phyloP scores from a whole-genome alignment of 106 monocot species.

The Acanthochlamys bracteata region DNA sequence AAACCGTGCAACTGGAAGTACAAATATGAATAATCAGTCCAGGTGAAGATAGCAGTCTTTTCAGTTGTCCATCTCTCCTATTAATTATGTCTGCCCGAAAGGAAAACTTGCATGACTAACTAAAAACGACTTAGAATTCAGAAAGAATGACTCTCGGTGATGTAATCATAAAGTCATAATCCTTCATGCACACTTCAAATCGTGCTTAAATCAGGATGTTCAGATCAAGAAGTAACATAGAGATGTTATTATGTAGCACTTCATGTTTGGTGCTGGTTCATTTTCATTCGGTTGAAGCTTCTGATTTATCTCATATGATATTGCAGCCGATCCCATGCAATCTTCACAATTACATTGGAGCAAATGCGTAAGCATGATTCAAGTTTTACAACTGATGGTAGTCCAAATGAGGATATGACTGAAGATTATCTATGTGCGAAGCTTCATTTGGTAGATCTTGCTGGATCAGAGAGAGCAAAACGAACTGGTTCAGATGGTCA shows the following conservation, averaged over 20 bases:
- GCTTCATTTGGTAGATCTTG: constrained; percentile 97
- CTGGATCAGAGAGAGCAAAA: constrained; percentile 97
- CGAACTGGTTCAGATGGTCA: constrained; percentile 94
- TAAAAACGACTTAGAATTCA: no score
- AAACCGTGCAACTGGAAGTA: constrained; percentile 95
- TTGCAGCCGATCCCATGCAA: constrained; percentile 96
- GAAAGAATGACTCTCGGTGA: no score
- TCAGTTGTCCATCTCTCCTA: no score
- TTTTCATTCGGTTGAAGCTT: no score
- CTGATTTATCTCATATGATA: neutral
- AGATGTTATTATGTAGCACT: no score
- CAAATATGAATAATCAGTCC: constrained; percentile 99
- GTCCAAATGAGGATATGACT: constrained; percentile 51
- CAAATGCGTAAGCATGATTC: constrained; percentile 82
- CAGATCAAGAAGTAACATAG: no score
- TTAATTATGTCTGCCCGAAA: no score
- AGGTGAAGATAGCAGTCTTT: constrained; percentile 35
- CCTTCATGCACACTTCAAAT: no score
- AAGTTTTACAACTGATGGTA: constrained; percentile 38
- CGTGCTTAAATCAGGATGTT: no score
- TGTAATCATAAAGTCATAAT: no score
- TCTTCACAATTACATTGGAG: constrained; percentile 98
- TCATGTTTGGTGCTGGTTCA: no score
- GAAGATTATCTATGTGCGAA: constrained; percentile 96
- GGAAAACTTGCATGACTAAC: no score